Conservation (phyloP, 768 basidiomycete genomes). For the Dendrothele bispora region DNA sequence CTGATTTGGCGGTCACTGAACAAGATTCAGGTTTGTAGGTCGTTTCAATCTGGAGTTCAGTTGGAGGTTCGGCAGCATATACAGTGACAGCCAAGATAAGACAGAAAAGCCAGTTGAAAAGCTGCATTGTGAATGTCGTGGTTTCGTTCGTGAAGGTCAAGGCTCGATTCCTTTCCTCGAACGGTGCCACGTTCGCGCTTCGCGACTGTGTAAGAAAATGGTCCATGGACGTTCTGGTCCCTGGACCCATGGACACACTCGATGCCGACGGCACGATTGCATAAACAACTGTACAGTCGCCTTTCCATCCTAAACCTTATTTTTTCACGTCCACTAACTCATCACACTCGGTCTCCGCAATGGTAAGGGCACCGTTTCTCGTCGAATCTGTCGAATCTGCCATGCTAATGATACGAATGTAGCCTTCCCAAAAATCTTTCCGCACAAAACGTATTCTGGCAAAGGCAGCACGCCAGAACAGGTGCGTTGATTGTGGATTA, state of each 20-base stretch:
- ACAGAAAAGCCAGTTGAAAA: constrained; percentile 47
- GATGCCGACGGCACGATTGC: constrained; percentile 5
- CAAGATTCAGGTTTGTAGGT: constrained; percentile 62
- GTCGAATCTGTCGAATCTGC: too few relatives aligned
- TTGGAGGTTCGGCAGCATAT: constrained; percentile 48
- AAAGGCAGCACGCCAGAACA: constrained; percentile 94
- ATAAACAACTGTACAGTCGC: constrained; percentile 43
- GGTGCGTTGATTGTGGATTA: constrained; percentile 46
- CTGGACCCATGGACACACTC: too few relatives aligned
- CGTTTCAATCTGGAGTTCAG: constrained; percentile 60
- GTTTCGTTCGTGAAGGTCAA: too few relatives aligned
- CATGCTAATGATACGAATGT: constrained; percentile 16
- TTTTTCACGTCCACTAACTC: constrained; percentile 18
- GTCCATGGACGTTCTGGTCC: too few relatives aligned
- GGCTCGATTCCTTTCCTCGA: too few relatives aligned
- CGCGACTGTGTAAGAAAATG: too few relatives aligned
- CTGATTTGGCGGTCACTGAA: constrained; percentile 50
- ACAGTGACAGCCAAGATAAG: constrained; percentile 49
- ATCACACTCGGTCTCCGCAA: constrained; percentile 39
- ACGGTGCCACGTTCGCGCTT: too few relatives aligned
- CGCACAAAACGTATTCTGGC: constrained; percentile 96
- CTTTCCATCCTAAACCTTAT: constrained; percentile 30
- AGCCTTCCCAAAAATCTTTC: constrained; percentile 99
- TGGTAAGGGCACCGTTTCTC: constrained; percentile 46
- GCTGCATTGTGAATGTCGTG: constrained; percentile 42